Percentiles rank a stretch among this genome's conserved stretches.
phyloP scores from a whole-genome alignment of 192 early-diverging fungal species.

The Borealophlyctis nickersoniae region DNA sequence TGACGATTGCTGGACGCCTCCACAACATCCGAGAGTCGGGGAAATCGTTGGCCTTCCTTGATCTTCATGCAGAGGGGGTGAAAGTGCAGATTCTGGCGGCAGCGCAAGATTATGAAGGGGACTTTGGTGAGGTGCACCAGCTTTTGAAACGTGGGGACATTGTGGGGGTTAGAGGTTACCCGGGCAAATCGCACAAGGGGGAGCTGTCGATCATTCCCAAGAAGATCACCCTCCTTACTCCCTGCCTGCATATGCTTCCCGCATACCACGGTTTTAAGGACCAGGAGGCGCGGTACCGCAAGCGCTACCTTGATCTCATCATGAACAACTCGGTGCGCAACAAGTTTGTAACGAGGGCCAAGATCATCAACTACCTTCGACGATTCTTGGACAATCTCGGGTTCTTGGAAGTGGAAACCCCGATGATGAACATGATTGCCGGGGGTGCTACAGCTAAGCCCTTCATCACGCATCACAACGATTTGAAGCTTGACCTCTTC shows the following conservation, averaged over 20 bases:
- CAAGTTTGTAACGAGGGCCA: conserved; percentile 89
- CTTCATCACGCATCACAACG: conserved; percentile 99
- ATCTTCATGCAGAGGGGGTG: conserved; percentile 86
- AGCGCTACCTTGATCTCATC: conserved; percentile 97
- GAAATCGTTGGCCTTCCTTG: conserved; percentile 93
- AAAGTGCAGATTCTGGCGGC: conserved; percentile 95
- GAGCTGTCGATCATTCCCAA: conserved; percentile 94
- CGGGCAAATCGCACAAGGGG: conserved; percentile 89
- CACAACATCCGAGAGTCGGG: conserved; percentile 93
- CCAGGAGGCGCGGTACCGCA: conserved; percentile 94
- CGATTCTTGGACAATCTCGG: conserved; percentile 90
- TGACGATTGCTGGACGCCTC: conserved; percentile 87
- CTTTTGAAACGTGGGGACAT: conserved; percentile 91
- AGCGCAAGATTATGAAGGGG: conserved; percentile 58
- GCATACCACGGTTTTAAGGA: conserved; percentile 95
- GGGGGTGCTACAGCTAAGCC: conserved; percentile 98
- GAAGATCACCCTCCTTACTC: conserved; percentile 82
- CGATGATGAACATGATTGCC: conserved; percentile 99
- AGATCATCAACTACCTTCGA: conserved; percentile 95
- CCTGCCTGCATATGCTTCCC: conserved; percentile 95
- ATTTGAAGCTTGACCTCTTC: conserved; percentile 96
- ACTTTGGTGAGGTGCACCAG: conserved; percentile 78
- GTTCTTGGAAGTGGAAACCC: conserved; percentile 99
- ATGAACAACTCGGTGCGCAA: conserved; percentile 96
- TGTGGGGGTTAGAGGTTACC: conserved; percentile 87